Base-by-base conservation (phyloP, 2,329 filamentous ascomycete species). In the Xylaria sp. region DNA sequence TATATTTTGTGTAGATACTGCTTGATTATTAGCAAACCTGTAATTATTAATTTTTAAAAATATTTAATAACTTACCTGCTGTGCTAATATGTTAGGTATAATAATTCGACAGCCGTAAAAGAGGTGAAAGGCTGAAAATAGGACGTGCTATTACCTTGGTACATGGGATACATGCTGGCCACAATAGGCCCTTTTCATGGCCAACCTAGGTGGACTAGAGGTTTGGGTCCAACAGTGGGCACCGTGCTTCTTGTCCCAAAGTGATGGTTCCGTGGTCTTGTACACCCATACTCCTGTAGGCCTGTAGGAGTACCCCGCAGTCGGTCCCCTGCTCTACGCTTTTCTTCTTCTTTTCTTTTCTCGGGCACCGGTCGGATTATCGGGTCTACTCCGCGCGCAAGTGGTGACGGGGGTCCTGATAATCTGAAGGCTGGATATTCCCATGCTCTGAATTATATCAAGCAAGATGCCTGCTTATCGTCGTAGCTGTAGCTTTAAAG, bases 381-480 rank as follows among this genome's bases (percentile, higher is more conserved):
- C 68, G 64, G 59, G 41, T 65, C 28, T 52, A 48, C 57, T 61
- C 68, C 68, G 63, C 25, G 20, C 50, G 50, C 52, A 34, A 57
- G 68, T 56, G 58, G 57, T 62, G 66, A 54, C 50, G 50, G 41
- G 50, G 44, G 50, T 39, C 44, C 46, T 32, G 28, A 58, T 58
- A 28, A 56, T 58, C 39, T 23, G 55, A 54, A 39, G 55, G 48
- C 50, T 68, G 18, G 55, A 41, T 39, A 48, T 51, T 39, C 48
- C 50, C 39, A 59, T 52, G 34, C 34, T 48, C 63, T 48, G 39
- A 34, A 41, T 60, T 52, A 28, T 55, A 56, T 8, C 58, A 67
- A 55, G 64, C 55, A 64, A 39, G 18, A 66, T 69, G 50, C 62
- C 23, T 56, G 62, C 52, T 60, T 23, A 25, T 51, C 32, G 48